Percentiles rank a stretch among this genome's conserved stretches.
These are phyloP conservation scores for Dactylellina parvicollis DNA, from an alignment of 2,329 filamentous ascomycete genomes.

Conservation along the genomic window DNA sequence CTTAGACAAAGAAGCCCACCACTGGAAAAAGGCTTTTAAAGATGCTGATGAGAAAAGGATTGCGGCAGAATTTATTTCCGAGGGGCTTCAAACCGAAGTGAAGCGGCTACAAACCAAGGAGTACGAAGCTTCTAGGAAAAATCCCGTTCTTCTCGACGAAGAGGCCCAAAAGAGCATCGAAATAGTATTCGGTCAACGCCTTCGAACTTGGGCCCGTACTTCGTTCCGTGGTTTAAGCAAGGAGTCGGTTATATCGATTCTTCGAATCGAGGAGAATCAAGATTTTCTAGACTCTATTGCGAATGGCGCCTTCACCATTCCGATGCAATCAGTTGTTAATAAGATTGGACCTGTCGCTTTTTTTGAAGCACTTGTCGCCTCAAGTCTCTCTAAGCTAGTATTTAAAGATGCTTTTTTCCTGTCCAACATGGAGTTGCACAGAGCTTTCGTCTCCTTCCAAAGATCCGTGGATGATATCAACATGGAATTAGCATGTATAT, in stretches of 20 bases:
- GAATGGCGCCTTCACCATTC: background rate
- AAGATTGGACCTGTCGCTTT: background rate
- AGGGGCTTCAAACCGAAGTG: background rate
- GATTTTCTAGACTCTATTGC: background rate
- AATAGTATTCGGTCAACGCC: slow-evolving; percentile 5
- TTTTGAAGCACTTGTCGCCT: slow-evolving; percentile 19
- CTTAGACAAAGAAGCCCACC: too few relatives aligned
- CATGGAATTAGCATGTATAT: background rate
- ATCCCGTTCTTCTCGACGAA: slow-evolving; percentile 13
- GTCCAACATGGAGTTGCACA: background rate
- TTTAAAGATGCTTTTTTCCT: slow-evolving; percentile 22
- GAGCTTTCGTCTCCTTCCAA: background rate
- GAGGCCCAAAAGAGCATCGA: slow-evolving; percentile 11
- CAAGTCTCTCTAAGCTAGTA: background rate
- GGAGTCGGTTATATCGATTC: background rate
- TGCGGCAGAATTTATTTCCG: too few relatives aligned
- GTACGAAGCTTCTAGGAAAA: slow-evolving; percentile 9
- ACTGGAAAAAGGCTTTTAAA: too few relatives aligned
- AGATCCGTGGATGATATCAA: background rate
- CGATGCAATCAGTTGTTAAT: background rate
- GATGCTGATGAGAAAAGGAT: background rate
- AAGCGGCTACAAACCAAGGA: slow-evolving; percentile 13
- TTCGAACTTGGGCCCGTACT: slow-evolving; percentile 3
- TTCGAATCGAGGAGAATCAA: background rate
- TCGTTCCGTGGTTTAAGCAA: slow-evolving; percentile 1